phyloP scores from a whole-genome alignment of 257 asterid genomes.

The Ballota nigra region DNA sequence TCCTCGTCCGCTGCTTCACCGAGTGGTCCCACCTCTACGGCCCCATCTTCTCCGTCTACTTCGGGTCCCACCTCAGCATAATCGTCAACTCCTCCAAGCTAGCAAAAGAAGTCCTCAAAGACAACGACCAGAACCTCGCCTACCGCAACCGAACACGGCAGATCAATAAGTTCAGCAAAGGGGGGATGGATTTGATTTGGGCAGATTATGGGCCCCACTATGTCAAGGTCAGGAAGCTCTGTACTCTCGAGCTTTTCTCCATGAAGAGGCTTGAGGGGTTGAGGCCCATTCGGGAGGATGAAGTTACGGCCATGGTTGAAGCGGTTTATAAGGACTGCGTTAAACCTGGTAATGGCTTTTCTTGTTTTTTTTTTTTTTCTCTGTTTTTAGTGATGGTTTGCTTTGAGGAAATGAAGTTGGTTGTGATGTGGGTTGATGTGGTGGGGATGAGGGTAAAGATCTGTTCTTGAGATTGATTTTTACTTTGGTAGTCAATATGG shows the following conservation, averaged over 20 bases:
- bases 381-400: not conserved
- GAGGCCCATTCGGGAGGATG: constrained; percentile 81
- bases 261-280: constrained; percentile 67
- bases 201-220: constrained; percentile 90
- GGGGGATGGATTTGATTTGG: constrained; percentile 84
- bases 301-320: constrained; percentile 74
- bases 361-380: not conserved
- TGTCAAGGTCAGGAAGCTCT: constrained; percentile 75
- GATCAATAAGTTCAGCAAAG: constrained; percentile 56
- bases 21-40: constrained; percentile 44
- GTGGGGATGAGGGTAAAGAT: too few species aligned
- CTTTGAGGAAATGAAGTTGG: too few species aligned
- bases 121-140: constrained; percentile 45
- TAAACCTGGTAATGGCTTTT: constrained; percentile 44
- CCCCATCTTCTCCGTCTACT: constrained; percentile 53
- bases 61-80: constrained; percentile 41
- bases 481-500: not conserved
- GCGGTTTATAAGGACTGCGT: constrained; percentile 51
- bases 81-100: constrained; percentile 38
- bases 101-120: constrained; percentile 48
- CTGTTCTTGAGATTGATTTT: not conserved
- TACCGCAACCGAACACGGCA: constrained; percentile 38
- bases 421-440: not conserved
- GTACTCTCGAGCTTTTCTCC: constrained; percentile 79
- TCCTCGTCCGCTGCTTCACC: constrained; percentile 42